Conservation (phyloP, 2,329 filamentous ascomycete genomes). For the Cladosporium austrohemisphaericum region DNA sequence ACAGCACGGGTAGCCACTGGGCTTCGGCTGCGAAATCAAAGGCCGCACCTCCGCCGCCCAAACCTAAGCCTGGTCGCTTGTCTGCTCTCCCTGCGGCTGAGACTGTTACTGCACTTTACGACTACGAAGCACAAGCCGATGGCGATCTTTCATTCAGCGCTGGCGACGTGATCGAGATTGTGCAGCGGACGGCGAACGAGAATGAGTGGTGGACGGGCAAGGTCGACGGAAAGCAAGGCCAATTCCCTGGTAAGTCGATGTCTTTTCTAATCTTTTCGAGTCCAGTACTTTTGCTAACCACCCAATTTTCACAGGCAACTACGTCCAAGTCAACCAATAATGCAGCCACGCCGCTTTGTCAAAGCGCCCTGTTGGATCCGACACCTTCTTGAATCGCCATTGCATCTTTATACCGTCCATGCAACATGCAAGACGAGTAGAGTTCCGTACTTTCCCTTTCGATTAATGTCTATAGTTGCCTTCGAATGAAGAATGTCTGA, state of each 20-base stretch:
- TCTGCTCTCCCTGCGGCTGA: constrained; percentile 57
- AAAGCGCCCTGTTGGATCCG: too few species aligned
- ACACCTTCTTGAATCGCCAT: background rate
- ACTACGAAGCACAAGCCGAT: constrained; percentile 92
- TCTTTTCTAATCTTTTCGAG: background rate
- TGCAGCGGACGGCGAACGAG: constrained; percentile 68
- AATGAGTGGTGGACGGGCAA: constrained; percentile 98
- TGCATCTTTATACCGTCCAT: background rate
- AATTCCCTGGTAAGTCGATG: constrained; percentile 78
- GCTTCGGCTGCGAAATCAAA: constrained; percentile 46
- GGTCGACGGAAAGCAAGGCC: constrained; percentile 73
- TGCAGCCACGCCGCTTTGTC: too few species aligned
- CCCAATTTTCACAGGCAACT: constrained; percentile 38
- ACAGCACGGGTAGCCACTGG: constrained; percentile 37
- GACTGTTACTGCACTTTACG: constrained; percentile 86
- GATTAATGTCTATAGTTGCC: constrained; percentile 15
- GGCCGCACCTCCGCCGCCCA: constrained; percentile 48
- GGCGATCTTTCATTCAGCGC: constrained; percentile 87
- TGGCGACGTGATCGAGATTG: constrained; percentile 86
- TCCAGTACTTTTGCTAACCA: background rate
- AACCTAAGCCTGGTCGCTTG: constrained; percentile 67
- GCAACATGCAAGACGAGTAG: background rate
- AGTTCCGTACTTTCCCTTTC: background rate
- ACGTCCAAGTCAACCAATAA: constrained; percentile 41
- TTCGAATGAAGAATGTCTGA: background rate